These are phyloP conservation scores for Solanum peruvianum DNA, from an alignment of 257 asterid genomes.

Conservation along the genomic window DNA sequence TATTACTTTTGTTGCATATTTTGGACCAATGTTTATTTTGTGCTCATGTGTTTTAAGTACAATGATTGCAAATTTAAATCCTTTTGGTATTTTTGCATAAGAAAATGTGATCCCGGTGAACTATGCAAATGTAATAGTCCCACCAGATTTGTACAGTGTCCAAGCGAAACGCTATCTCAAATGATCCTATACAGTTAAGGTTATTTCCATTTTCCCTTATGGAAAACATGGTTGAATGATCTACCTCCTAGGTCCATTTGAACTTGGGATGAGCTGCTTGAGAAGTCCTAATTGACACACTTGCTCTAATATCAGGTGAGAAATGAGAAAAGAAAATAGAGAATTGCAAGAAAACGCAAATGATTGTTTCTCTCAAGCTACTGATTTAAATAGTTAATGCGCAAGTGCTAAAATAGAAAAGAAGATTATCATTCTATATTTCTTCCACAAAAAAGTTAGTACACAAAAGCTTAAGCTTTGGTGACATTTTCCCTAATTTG, in stretches of 20 bases:
- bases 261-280: not conserved
- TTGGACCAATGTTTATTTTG: not conserved
- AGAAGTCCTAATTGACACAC: not conserved
- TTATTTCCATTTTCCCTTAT: not conserved
- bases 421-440: not conserved
- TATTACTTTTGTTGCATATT: not conserved
- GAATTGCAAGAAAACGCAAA: not conserved
- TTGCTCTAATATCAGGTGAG: not conserved
- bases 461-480: not conserved
- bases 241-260: not conserved
- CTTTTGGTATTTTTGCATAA: not conserved
- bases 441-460: not conserved
- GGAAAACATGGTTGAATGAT: not conserved
- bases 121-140: not conserved
- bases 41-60: not conserved
- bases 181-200: not conserved
- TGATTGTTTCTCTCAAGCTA: not conserved
- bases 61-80: not conserved
- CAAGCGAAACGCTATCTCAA: not conserved
- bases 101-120: not conserved
- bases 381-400: not conserved
- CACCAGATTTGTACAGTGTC: not conserved
- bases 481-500: not conserved
- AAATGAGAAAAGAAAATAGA: not conserved
- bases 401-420: not conserved